Conservation (phyloP, 2,329 filamentous ascomycete species). For the Colletotrichum sp. region DNA sequence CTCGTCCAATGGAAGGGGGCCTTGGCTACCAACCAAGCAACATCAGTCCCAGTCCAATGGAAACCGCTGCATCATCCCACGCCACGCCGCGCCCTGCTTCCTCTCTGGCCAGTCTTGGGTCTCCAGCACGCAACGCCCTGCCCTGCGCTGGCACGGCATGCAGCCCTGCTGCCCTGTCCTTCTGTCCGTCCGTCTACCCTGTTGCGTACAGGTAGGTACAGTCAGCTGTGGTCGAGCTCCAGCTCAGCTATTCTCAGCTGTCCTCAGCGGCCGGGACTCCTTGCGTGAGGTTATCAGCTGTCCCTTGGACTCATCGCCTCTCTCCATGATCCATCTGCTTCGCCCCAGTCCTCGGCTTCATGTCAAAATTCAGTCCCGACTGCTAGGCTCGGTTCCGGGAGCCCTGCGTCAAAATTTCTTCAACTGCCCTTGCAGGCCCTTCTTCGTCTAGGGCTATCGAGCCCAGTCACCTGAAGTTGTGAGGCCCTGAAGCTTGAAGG, state of each 20-base stretch:
- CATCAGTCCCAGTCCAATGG: constrained; percentile 8
- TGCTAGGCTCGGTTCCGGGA: not conserved
- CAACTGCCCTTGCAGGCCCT: not conserved
- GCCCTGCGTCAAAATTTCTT: not conserved
- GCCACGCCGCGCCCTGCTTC: not conserved
- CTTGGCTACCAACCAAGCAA: not conserved
- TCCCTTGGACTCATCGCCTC: not conserved
- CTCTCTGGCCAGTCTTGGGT: not conserved
- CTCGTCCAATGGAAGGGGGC: not conserved
- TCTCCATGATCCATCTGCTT: not conserved
- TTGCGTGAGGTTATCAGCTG: not conserved
- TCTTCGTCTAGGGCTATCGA: not conserved
- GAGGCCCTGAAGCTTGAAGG: not conserved
- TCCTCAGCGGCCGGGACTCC: not conserved
- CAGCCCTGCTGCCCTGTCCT: not conserved
- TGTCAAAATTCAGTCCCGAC: not conserved
- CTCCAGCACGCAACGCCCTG: not conserved
- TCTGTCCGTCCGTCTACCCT: not conserved
- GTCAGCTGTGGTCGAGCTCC: not conserved
- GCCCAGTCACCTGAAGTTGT: not conserved
- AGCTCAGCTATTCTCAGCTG: not conserved
- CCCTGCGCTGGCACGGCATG: not conserved
- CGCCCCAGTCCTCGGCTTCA: not conserved
- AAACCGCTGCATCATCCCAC: constrained; percentile 13
- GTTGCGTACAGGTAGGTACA: not conserved